phyloP scores from a whole-genome alignment of 73 alveolate genomes.

The Tetrahymena malaccensis region DNA sequence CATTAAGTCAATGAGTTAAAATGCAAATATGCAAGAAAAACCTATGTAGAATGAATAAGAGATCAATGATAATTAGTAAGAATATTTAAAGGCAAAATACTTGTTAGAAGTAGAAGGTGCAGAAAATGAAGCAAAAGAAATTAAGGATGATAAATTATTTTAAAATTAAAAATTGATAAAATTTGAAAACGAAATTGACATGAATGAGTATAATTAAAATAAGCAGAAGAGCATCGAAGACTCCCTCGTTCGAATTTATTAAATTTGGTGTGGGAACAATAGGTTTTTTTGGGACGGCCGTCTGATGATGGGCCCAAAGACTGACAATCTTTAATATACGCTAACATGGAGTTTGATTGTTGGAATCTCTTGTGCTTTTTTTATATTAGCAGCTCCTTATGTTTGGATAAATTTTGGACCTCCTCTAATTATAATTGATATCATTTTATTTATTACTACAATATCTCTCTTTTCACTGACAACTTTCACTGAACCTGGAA shows the following conservation, averaged over 20 bases:
- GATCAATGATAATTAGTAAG: not conserved
- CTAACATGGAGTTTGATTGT: constrained; percentile 36
- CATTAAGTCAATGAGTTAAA: not conserved
- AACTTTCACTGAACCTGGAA: constrained; percentile 54
- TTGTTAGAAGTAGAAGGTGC: not conserved
- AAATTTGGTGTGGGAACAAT: constrained; percentile 52
- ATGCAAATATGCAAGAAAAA: not conserved
- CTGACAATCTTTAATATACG: constrained; percentile 8
- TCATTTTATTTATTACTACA: constrained; percentile 20
- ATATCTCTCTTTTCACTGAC: constrained; percentile 34
- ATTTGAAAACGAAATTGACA: not conserved
- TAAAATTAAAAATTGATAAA: not conserved
- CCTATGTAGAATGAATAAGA: not conserved
- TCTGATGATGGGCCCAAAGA: constrained; percentile 49
- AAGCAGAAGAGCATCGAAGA: not conserved
- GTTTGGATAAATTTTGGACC: constrained; percentile 24
- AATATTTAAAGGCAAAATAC: not conserved
- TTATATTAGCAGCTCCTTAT: constrained; percentile 39
- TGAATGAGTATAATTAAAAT: not conserved
- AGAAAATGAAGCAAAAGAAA: not conserved
- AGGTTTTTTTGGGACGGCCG: constrained; percentile 34
- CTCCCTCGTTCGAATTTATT: not conserved
- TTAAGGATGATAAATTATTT: not conserved
- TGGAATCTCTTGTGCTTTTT: constrained; percentile 18
- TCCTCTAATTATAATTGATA: constrained; percentile 13